Evolutionary conservation across 805 yeast genomes (phyloP), one percentile per base, ranked within the genome.

Genomic region (Kuraishia borneana): DNA sequence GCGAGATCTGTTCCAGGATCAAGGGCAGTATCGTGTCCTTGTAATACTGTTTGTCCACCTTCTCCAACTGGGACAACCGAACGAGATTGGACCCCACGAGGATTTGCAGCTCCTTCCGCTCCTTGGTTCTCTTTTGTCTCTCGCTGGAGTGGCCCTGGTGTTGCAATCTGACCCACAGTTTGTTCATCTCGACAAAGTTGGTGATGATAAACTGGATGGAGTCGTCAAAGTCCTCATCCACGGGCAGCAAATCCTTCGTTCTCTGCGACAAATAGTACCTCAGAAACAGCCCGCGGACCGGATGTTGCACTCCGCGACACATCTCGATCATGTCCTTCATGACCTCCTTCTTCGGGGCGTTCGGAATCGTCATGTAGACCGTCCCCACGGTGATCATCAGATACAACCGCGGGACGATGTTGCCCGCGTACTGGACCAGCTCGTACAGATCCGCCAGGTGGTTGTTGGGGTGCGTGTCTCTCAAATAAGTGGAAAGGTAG

Each of bases 251-350:
- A 48, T 75, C 77, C 39, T 87, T 81, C 12, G 84, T 80, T 44
- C 88, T 64, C 52, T 89, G 97, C 3, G 87, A 76, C 26, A 92
- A 60, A 54, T 85, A 92, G 60, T 92, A 88, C 32, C 98, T 65
- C 46, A 92, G 60, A 53, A 92, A 92, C 40, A 92, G 61, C 2
- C 98, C 98, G 38, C 96, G 65, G 21, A 85, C 73, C 2, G 98
- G 98, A 49, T 85, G 89, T 56, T 92, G 98, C 2, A 89, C 95
- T 12, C 96, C 98, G 27, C 94, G 71, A 43, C 94, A 80, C 98
- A 92, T 92, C 55, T 92, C 98, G 47, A 89, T 79, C 94, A 92
- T 81, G 52, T 92, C 98, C 54, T 82, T 83, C 75, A 89, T 71
- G 34, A 92, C 80, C 42, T 87, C 97, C 47, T 73, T 73, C 23